Conservation (phyloP, 352 stramenopile species). For the Phytophthora citricola region DNA sequence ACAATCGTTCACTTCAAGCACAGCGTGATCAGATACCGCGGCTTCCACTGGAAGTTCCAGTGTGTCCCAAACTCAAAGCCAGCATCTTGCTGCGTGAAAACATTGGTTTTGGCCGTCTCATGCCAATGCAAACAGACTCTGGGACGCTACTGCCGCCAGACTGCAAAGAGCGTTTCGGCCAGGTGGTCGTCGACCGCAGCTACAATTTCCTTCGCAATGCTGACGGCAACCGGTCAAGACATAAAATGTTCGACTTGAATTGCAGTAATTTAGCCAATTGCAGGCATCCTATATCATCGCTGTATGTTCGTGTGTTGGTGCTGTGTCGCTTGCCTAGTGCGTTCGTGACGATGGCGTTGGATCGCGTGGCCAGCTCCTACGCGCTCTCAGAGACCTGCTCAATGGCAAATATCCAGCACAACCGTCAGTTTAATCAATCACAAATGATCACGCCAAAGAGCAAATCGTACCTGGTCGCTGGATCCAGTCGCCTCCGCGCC, state of each 20-base stretch:
- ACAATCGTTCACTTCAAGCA: not conserved
- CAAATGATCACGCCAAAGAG: conserved; percentile 26
- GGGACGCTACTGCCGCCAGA: conserved; percentile 10
- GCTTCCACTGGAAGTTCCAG: not conserved
- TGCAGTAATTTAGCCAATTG: conserved; percentile 43
- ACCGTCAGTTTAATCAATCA: conserved; percentile 24
- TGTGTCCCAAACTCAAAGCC: conserved; percentile 17
- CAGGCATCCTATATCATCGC: conserved; percentile 40
- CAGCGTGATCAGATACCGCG: not conserved
- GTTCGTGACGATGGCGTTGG: conserved; percentile 13
- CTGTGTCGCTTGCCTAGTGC: conserved; percentile 10
- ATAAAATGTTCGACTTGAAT: conserved; percentile 41
- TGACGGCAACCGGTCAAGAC: conserved; percentile 11
- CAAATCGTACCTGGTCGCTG: conserved; percentile 38
- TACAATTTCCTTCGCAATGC: not conserved
- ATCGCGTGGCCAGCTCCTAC: conserved; percentile 25
- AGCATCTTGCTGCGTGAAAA: conserved; percentile 13
- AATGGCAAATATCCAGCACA: conserved; percentile 27
- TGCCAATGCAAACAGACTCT: conserved; percentile 8
- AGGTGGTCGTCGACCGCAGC: conserved; percentile 3
- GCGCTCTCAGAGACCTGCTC: conserved; percentile 36
- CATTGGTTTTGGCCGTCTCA: not conserved
- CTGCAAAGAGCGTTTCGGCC: conserved; percentile 6
- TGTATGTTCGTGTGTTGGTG: conserved; percentile 20
- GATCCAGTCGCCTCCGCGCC: conserved; percentile 3